Base-by-base conservation (phyloP, 768 basidiomycete species). In the Podaxis mareebaensis region DNA sequence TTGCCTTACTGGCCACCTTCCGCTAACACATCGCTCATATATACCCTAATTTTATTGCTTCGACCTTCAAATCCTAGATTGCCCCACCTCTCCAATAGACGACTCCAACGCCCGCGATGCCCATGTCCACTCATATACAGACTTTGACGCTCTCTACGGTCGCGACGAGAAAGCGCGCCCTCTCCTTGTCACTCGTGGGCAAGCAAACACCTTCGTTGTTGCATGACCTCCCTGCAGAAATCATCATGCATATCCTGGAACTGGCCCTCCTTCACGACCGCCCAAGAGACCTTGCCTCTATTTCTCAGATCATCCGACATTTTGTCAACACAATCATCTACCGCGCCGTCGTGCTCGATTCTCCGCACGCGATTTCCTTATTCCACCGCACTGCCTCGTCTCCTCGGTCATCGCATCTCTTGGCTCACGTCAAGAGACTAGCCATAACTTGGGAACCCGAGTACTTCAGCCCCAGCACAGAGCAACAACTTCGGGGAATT, bases 241-340 rank as follows among this genome's bases (percentile, higher is more conserved):
- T 81, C 44, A 66, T 75, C 13, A 66, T 79, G 26, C 67, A 70
- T 33, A 77, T 81, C 49, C 67, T 80, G 24, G 76, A 79, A 66
- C 61, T 72, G 17, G 71, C 74, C n/a, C 70, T 79, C 15, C 55
- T 66, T 6, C 66, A 70, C 5, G 70, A 69, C 42, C 71, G 72
- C 28, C 73, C 76, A n/a, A 69, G 60, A 36, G 66, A 67, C 56
- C 68, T 79, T 28, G 72, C 76, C n/a, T 61, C 68, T 39, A 67
- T 75, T 44, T 75, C 70, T 53, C 74, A 70, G 59, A 65, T 68
- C 30, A 73, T 81, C 56, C 63, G 66, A 63, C 64, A 65, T n/a
- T 67, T 76, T 53, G 63, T 79, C 24, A 72, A 79, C 59, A 64
- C 57, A 38, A 73, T 80, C 26, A 52, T 81, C 28, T 82, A 82